Evolutionary conservation across 192 early-diverging fungal genomes (phyloP), one percentile per base, ranked within the genome.

Genomic region (Lunasporangiospora selenospora): DNA sequence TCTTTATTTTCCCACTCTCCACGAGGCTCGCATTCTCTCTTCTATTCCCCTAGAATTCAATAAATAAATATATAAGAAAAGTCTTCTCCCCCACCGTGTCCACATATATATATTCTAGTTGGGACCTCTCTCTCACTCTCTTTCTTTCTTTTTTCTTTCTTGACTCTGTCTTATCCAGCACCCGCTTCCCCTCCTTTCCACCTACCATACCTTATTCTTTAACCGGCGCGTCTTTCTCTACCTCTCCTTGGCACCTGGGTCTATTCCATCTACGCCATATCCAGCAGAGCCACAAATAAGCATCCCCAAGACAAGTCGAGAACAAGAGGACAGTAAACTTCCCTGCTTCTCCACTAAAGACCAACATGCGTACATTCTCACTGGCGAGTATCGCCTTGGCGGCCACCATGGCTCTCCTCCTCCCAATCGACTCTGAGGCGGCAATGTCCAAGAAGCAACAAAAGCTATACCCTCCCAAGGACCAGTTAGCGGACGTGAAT

Each of bases 361-460:
- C n/a, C n/a, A 53, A 48, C 4, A 73, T 73, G 67, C 67, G 67
- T 58, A 30, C 59, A 15, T 13, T 59, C 24, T 6, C 67, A 4
- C 33, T 57, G 51, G 6, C 58, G 6, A 62, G 59, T 60, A n/a
- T 73, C 53, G 46, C 67, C 4, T 36, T 73, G 47, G 67, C 63
- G 60, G 48, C 51, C 12, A 33, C 32, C 16, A 21, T 54, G 3
- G 30, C 66, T 12, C 27, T 58, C 27, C 57, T 69, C 19, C 27
- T 57, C 19, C 46, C 58, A 23, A 4, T 31, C 5, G 24, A 52
- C 9, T 12, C 38, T 8, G 34, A 53, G 3, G n/a, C n/a, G n/a
- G 67, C n/a, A 32, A 73, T 73, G 67, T 62, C 53, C 33, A 62
- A 62, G 41, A 54, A 57, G 40, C 59, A 62, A 26, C 31, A 62